Base-by-base conservation (phyloP, 2,329 filamentous ascomycete species). In the Bimuria novae-zelandiae region DNA sequence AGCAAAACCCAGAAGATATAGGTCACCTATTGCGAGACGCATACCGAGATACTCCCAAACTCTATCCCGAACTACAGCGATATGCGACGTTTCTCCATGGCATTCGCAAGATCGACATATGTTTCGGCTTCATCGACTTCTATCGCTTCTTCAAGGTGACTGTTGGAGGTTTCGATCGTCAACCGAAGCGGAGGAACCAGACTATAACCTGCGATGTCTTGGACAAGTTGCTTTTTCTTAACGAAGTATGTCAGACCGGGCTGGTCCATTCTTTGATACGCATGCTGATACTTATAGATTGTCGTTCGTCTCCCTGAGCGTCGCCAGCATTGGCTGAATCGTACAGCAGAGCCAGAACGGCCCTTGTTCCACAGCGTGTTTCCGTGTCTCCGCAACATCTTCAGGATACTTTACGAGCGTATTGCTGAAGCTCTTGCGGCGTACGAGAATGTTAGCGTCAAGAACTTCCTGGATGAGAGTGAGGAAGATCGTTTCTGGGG, bases 111-210 rank as follows among this genome's bases (percentile, higher is more conserved):
- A 35, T 71, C 1, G 35, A 41, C 30, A 14, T 72, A 0, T 16
- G 45, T 0, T 57, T 72, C 51, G 48, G 55, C 16, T 70, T 64
- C 25, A 16, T 59, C 1, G 33, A 49, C 0, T 54, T 25, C 16
- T 51, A 71, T 12, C 60, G 63, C 29, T 72, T 72, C 56, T 70
- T 71, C 56, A 58, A 63, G 14, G 63, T 71, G 6, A 52, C 50
- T 0, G 33, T 17, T 1, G 57, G 57, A 1, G 54, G 51, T 1
- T 63, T 68, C 19, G 33, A 55, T 2, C 46, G 40, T 1, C 55
- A 55, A 16, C 8, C 8, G 6, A 19, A n/a, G 27, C 41, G 3
- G 5, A 5, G 5, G 39, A 44, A 22, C 41, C 29, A 1, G 2
- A 25, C 0, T 22, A 27, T 59, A 0, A 62, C 56, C 0, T 67